A percentile compares a stretch with the other conserved stretches of the same genome.
Conservation (phyloP, 208 protist species). For the Borovskyia barvae region DNA sequence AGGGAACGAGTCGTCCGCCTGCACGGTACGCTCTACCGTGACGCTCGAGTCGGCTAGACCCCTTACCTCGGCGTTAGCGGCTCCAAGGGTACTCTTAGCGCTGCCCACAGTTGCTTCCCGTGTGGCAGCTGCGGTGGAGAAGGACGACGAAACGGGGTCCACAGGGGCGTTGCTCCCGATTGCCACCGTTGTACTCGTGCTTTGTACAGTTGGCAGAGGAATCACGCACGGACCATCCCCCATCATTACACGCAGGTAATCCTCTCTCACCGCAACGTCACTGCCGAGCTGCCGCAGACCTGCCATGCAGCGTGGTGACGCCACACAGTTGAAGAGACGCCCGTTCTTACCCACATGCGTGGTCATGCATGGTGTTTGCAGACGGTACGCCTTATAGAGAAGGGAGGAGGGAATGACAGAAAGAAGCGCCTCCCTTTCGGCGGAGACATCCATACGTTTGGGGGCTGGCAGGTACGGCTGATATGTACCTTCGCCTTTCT, state of each 20-base stretch:
- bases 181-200: not conserved
- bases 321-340: conserved; percentile 41
- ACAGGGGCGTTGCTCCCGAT: not conserved
- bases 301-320: conserved; percentile 51
- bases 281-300: conserved; percentile 40
- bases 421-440: conserved; percentile 6
- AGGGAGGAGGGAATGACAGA: conserved; percentile 14
- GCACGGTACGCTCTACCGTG: conserved; percentile 1
- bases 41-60: not conserved
- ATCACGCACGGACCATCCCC: conserved; percentile 44
- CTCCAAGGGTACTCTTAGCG: not conserved
- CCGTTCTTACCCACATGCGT: conserved; percentile 17
- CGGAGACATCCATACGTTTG: not conserved
- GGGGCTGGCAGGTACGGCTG: conserved; percentile 7
- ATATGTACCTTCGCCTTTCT: not conserved
- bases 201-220: not conserved
- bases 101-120: not conserved
- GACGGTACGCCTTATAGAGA: conserved; percentile 43
- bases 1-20: conserved; percentile 12
- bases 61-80: not conserved
- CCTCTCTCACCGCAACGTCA: conserved; percentile 24
- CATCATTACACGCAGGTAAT: conserved; percentile 32
- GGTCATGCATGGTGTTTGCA: conserved; percentile 36
- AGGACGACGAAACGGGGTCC: not conserved
- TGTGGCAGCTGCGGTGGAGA: not conserved